A percentile compares a stretch with the other conserved stretches of the same genome.
phyloP scores from a whole-genome alignment of 2,329 filamentous ascomycete genomes.

The Amylocarpus encephaloides region DNA sequence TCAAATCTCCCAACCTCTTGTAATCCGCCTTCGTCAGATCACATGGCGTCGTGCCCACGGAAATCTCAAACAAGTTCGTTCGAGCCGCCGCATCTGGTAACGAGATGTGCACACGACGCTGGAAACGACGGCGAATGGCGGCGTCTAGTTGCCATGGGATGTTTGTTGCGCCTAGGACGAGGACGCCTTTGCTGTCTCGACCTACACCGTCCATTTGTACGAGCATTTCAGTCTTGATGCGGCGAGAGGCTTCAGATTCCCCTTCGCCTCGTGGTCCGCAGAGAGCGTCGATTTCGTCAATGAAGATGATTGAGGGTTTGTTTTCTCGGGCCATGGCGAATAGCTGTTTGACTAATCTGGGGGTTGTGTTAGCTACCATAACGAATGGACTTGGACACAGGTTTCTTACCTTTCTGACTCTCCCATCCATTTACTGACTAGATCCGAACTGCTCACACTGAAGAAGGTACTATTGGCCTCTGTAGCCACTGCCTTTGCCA shows the following conservation, averaged over 20 bases:
- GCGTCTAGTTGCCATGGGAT: constrained; percentile 98
- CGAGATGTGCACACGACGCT: constrained; percentile 91
- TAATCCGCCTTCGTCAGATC: constrained; percentile 73
- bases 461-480: constrained; percentile 99
- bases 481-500: constrained; percentile 95
- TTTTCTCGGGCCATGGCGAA: constrained; percentile 98
- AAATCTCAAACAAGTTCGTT: constrained; percentile 76
- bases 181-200: constrained; percentile 85
- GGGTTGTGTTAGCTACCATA: background rate
- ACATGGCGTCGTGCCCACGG: constrained; percentile 88
- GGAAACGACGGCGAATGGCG: constrained; percentile 92
- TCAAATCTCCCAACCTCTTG: constrained; percentile 69
- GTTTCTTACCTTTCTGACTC: constrained; percentile 80
- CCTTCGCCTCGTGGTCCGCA: constrained; percentile 90
- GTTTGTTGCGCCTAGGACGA: constrained; percentile 94
- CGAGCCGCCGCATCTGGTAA: constrained; percentile 81
- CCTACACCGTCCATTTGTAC: constrained; percentile 99
- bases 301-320: constrained; percentile 97
- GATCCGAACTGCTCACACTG: constrained; percentile 92
- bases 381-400: background rate
- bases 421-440: constrained; percentile 99
- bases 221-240: constrained; percentile 97
- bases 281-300: constrained; percentile 94
- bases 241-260: constrained; percentile 92
- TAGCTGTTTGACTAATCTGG: constrained; percentile 76